Conservation (phyloP, 1,284 basidiomycete genomes). For the Ceratobasidium sp. region DNA sequence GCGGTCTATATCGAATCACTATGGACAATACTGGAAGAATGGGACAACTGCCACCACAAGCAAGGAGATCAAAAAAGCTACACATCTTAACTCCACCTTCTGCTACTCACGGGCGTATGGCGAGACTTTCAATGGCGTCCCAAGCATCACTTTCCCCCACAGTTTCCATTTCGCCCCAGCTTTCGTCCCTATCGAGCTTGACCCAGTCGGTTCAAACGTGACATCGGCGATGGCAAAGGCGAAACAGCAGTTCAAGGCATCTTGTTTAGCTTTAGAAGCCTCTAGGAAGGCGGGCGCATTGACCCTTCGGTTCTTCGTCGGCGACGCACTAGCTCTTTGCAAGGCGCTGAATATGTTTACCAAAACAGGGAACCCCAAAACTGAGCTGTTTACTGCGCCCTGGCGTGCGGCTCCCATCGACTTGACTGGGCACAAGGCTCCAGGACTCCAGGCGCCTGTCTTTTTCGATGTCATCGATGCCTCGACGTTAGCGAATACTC, state of each 20-base stretch:
- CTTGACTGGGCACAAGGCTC: neutral
- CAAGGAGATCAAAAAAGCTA: constrained; percentile 54
- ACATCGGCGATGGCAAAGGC: constrained; percentile 53
- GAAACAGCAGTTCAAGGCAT: constrained; percentile 58
- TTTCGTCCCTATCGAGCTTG: neutral
- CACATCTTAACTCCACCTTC: constrained; percentile 65
- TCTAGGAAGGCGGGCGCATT: constrained; percentile 26
- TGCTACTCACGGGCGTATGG: constrained; percentile 61
- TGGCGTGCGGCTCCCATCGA: constrained; percentile 22
- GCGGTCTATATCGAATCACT: constrained; percentile 52
- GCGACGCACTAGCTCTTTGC: constrained; percentile 51
- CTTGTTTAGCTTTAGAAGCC: constrained; percentile 58
- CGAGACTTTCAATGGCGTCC: constrained; percentile 62
- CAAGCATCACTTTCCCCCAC: constrained; percentile 58
- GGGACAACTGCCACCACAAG: constrained; percentile 60
- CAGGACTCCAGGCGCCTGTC: neutral
- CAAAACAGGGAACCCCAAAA: constrained; percentile 23
- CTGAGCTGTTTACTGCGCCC: constrained; percentile 3
- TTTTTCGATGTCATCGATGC: constrained; percentile 69
- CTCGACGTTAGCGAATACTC: constrained; percentile 66
- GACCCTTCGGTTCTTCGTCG: constrained; percentile 22
- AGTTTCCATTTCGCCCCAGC: constrained; percentile 11
- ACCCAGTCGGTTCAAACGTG: constrained; percentile 35
- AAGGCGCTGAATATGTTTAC: constrained; percentile 55
- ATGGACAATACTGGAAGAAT: constrained; percentile 62